Base-by-base conservation (phyloP, 2,329 filamentous ascomycete species). In the Neopestalotiopsis clavispora region DNA sequence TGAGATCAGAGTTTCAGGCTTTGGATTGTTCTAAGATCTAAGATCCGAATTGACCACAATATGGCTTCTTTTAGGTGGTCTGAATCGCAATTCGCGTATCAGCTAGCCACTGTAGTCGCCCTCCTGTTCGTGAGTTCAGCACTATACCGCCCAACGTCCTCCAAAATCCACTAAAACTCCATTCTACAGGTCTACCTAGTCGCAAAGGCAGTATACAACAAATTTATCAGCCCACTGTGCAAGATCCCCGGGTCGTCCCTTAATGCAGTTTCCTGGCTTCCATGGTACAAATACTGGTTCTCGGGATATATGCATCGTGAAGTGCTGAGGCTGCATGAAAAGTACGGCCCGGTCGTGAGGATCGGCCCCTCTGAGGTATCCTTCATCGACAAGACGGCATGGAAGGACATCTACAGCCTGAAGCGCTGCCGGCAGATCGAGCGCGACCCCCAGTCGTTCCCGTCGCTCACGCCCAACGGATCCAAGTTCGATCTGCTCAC, bases 321-420 rank as follows among this genome's bases (percentile, higher is more conserved):
- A 23, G 57, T 67, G 4, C n/a, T 10, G 30, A 42, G 28, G 20
- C 28, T 67, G 13, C 65, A 67, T 34, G 65, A 60, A 23, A 60
- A 9, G 5, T 67, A 67, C 38, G 65, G 65, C 2, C 65, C 65
- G 13, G 56, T 67, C 38, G 65, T 67, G 56, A 38, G 65, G 14
- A 28, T 61, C 9, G 65, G 65, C 13, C 65, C 65, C 34, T 20
- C 30, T 13, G 65, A 67, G 57, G 9, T 67, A 17, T 61, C 56
- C 32, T 67, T 61, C 56, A 67, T 67, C 57, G 65, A 67, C 40
- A 45, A 23, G 34, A 56, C 65, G 32, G 57, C 65, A 32, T 67
- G 65, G 57, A 67, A 67, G 10, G 57, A 67, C 34, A 67, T 67
- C n/a, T 67, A 67, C 65, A 61, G 65, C 64, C n/a, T 57, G 7